Conservation (phyloP, 2,329 filamentous ascomycete species). For the Rhinocladiella similis region DNA sequence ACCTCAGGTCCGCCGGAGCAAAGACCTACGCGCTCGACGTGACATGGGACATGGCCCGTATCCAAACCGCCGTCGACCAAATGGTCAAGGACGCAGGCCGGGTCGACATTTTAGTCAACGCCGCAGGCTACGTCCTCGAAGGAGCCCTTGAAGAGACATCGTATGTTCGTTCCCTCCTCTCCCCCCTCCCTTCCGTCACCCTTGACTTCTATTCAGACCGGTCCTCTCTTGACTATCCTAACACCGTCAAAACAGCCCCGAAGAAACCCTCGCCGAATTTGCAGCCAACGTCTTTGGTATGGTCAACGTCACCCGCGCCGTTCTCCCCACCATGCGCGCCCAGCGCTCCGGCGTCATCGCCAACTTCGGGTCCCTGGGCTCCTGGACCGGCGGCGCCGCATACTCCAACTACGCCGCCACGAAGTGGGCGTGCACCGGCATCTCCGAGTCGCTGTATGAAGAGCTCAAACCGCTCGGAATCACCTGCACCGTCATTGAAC, state of each 20-base stretch:
- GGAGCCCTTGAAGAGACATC: background rate
- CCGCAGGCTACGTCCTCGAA: background rate
- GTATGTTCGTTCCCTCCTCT: background rate
- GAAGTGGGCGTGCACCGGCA: constrained; percentile 46
- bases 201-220: no score
- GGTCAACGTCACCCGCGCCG: constrained; percentile 43
- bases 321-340: constrained; percentile 44
- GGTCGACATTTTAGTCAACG: background rate
- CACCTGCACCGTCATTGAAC: constrained; percentile 43
- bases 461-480: constrained; percentile 48
- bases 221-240: background rate
- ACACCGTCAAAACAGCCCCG: background rate
- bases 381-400: constrained; percentile 42
- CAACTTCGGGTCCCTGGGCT: constrained; percentile 47
- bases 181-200: background rate
- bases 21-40: background rate
- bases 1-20: background rate
- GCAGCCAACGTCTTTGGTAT: constrained; percentile 50
- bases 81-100: background rate
- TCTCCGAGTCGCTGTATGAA: constrained; percentile 44
- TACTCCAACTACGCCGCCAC: constrained; percentile 43
- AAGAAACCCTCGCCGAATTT: constrained; percentile 31
- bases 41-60: background rate
- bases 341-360: constrained; percentile 47
- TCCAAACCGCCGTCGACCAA: background rate